Base-by-base conservation (phyloP, 176 grass and related monocot species). In the Triticum dicoccoides region DNA sequence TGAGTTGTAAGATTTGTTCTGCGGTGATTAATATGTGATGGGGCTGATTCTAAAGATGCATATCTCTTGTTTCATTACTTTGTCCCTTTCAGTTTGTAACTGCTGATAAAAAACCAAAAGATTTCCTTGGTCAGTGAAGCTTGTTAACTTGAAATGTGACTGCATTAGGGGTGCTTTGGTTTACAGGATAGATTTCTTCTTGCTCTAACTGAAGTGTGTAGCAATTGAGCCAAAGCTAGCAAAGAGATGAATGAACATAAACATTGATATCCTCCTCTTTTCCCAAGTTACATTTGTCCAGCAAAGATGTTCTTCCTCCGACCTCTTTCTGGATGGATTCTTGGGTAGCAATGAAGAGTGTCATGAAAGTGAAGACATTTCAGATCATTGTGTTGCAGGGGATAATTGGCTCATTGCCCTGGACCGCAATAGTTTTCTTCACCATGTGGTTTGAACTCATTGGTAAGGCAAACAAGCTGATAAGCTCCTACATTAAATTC, bases 391-490 rank as follows among this genome's bases (percentile, higher is more conserved):
- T 95, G 42, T 77, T 98, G 86, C 93, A 98, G 82, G 96, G 96
- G 73, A 92, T 98, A 80, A 94, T 98, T 39, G 93, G 96, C 33
- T 95, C 96, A 58, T 69, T 98, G 54, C 96, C 91, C 14, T 98
- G 93, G 96, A 93, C 96, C 52, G 85, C 93, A 42, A 91, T 92
- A 63, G 93, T 95, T 86, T 98, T 98, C 88, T 98, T 98, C 90
- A 98, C 96, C 79, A 92, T 98, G 96, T 98, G 93, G 96, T 95
- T 98, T 67, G 93, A 98, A 82, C 89, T 98, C 72, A 95, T 98
- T 14, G 96, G 96, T 98, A 95, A 9, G 83, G 49, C 72, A 79
- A 27, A 10, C 11, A 76, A 37, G 6, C 39, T 56, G 62, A 39
- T 39, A 51, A 9, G 23, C n/a, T 58, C 69, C 15, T 61, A 33